Base-by-base conservation (phyloP, 208 protist species). In the Trichomonas vaginalis region DNA sequence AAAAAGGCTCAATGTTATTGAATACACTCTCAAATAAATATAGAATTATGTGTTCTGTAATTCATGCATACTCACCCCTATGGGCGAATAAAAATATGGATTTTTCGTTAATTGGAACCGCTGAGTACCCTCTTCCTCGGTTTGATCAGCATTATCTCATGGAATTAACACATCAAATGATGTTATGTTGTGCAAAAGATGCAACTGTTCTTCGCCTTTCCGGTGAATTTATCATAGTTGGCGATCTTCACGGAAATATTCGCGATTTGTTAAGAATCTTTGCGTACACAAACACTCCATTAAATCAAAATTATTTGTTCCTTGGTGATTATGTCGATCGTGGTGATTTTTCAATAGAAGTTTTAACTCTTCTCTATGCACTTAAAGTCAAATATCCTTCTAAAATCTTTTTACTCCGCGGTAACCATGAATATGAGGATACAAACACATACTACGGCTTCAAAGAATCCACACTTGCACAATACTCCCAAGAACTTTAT, bases 281-380 rank as follows among this genome's bases (percentile, higher is more conserved):
- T 96, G 98, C 98, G 45, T 49, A 95, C 3, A 46, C 21, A 51
- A 48, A 48, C 17, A 95, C 98, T 45, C 97, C 98, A 17, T 98
- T 98, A 40, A 98, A 99, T 45, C 4, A 2, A 15, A 99, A 99
- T 96, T 99, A 99, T 96, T 97, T 99, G 15, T 99, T 99, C 96
- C 98, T 99, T 97, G 97, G 96, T 40, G 95, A 96, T 95, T 96
- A 95, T 40, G 48, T 96, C 4, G 95, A 96, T 37, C 27, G 95
- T 92, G 95, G 95, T 42, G 37, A 32, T 32, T 96, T 96, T 56
- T 96, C 90, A 39, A 97, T 99, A 10, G 98, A 99, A 96, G 98
- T 98, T 27, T 97, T 99, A 82, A 98, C 98, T 51, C 96, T 99
- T 87, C 96, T 99, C 40, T 95, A 99, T 15, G 96, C 98, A 27